These are phyloP conservation scores for Stipa capillata DNA, from an alignment of 176 grass and related monocot species.

Conservation along the genomic window DNA sequence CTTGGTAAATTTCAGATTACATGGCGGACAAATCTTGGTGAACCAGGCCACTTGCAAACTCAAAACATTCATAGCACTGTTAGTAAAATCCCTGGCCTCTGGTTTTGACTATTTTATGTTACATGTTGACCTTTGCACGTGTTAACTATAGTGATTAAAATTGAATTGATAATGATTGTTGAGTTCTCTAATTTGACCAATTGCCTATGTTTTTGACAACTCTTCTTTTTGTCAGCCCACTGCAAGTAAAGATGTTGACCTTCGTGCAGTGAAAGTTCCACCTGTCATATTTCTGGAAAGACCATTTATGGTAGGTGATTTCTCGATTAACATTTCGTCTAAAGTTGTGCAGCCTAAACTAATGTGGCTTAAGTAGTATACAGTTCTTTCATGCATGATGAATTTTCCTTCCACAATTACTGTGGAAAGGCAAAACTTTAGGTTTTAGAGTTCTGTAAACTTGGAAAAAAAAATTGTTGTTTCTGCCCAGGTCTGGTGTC, in stretches of 20 bases:
- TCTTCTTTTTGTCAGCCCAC: slow-evolving; percentile 59
- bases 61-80: slow-evolving; percentile 94
- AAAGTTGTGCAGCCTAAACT: not conserved
- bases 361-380: not conserved
- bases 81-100: slow-evolving; percentile 29
- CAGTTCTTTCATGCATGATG: slow-evolving; percentile 7
- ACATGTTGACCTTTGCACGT: not conserved
- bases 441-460: too few species aligned
- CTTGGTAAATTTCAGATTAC: slow-evolving; percentile 99
- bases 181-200: not conserved
- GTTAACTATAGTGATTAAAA: slow-evolving; percentile 13
- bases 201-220: not conserved
- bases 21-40: slow-evolving; percentile 92
- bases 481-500: too few species aligned
- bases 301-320: slow-evolving; percentile 69
- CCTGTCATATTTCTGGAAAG: slow-evolving; percentile 64
- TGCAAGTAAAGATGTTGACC: slow-evolving; percentile 67
- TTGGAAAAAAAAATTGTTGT: too few species aligned
- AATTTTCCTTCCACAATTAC: too few species aligned
- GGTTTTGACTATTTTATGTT: not conserved
- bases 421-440: too few species aligned
- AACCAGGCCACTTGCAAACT: slow-evolving; percentile 95
- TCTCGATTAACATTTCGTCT: not conserved
- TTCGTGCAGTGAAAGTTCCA: slow-evolving; percentile 57
- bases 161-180: not conserved